Conservation (phyloP, 2,329 filamentous ascomycete genomes). For the Botrytis elliptica region DNA sequence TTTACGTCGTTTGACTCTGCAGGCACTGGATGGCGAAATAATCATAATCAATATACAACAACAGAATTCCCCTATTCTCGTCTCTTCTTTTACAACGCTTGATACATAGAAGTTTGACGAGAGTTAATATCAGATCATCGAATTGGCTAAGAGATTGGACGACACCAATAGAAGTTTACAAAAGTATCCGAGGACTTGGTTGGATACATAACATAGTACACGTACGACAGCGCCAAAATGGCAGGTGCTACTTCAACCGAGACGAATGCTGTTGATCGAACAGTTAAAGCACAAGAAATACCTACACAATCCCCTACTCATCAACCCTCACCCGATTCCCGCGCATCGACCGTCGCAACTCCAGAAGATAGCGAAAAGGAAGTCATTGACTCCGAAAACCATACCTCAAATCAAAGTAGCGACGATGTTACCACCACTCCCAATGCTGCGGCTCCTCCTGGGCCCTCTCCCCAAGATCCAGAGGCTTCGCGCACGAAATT, state of each 20-base stretch:
- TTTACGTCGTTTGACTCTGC: neutral
- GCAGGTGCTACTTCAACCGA: neutral
- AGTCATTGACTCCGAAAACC: neutral
- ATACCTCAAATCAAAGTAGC: neutral
- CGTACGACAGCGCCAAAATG: neutral
- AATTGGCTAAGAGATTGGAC: neutral
- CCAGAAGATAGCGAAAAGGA: conserved; percentile 2
- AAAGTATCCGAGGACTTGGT: neutral
- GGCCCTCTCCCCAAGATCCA: conserved; percentile 24
- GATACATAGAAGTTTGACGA: neutral
- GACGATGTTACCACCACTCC: neutral
- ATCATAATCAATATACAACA: neutral
- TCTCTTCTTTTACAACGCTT: neutral
- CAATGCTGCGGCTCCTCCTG: neutral
- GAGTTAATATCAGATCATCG: neutral
- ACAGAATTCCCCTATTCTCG: neutral
- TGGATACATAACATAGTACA: neutral
- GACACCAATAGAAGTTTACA: neutral
- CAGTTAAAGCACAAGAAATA: neutral
- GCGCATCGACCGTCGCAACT: neutral
- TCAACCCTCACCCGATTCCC: neutral
- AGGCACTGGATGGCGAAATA: neutral
- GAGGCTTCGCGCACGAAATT: conserved; percentile 37
- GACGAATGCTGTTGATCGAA: neutral
- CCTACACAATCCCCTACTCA: neutral